Evolutionary conservation across 805 yeast species (phyloP).

Genomic region (Sugiyamaella americana): DNA sequence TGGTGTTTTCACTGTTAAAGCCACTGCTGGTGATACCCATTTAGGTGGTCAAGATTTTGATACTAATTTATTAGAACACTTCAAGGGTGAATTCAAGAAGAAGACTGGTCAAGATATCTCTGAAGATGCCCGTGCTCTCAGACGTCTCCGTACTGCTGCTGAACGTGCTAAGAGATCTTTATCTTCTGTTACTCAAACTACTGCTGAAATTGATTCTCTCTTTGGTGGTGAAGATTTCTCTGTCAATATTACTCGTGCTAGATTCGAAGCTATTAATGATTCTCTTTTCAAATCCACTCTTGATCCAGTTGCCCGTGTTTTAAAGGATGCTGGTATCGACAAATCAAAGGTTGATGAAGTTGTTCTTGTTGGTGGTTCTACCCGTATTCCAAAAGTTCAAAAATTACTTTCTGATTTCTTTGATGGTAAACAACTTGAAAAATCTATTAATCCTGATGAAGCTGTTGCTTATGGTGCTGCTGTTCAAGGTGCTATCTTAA

Average conservation of each 20-base stretch:
- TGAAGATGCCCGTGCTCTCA: conserved; percentile 86
- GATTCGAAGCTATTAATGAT: conserved; percentile 94
- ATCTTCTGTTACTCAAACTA: conserved; percentile 92
- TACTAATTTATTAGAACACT: conserved; percentile 88
- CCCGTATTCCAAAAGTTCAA: conserved; percentile 98
- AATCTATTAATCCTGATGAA: conserved; percentile 97
- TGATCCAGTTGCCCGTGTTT: conserved; percentile 91
- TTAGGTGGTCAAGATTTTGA: conserved; percentile 99
- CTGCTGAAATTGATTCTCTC: conserved; percentile 93
- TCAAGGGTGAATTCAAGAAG: conserved; percentile 91
- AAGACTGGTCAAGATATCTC: conserved; percentile 90
- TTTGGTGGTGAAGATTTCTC: conserved; percentile 94
- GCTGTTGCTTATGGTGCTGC: conserved; percentile 99
- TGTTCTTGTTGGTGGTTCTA: conserved; percentile 97
- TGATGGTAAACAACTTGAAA: conserved; percentile 94
- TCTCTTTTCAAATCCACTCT: conserved; percentile 88
- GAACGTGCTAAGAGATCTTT: conserved; percentile 99
- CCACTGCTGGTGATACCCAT: conserved; percentile 99
- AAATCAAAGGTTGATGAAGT: conserved; percentile 88
- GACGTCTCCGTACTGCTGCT: conserved; percentile 98
- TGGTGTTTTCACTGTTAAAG: conserved; percentile 95
- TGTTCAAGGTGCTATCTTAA: conserved; percentile 97
- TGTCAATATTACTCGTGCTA: conserved; percentile 91
- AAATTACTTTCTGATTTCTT: conserved; percentile 90
- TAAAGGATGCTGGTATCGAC: conserved; percentile 83